Base-by-base conservation (phyloP, 306 rosid genomes). In the Cicer yamashitae region DNA sequence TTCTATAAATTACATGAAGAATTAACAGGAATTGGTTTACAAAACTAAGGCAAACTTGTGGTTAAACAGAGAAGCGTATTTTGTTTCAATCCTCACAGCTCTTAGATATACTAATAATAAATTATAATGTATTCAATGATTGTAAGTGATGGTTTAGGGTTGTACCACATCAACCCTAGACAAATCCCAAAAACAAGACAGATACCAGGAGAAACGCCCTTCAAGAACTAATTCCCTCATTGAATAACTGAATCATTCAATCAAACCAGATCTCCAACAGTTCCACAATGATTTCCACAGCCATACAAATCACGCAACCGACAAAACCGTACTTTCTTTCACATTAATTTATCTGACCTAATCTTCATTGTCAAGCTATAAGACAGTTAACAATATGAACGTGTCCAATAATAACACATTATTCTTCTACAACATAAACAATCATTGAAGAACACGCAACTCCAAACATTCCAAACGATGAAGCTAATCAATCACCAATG, bases 361-460 rank as follows among this genome's bases (percentile, higher is more conserved):
- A 70, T 22, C 8, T 70, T 20, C n/a, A 38, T 13, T 17, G 0
- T 59, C 62, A 18, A 61, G 14, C 41, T 44, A 67, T 45, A 66
- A 37, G 39, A 66, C 48, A 40, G 34, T 13, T 7, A 67, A 40
- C 71, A 40, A 4, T 53, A 15, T 43, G 37, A 80, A 74, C 14
- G 14, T 43, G 44, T 43, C 61, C 40, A 45, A 58, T 50, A 48
- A 46, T 50, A 48, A 45, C 62, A 57, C 11, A 59, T n/a, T 25
- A 25, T 53, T 53, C 47, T 20, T 59, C 73, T 13, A 73, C 59
- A 71, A 53, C 69, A 7, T 47, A 8, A 81, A 2, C 53, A 70
- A 13, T 40, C 8, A 63, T 53, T 8, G 60, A 46, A 58, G 18
- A 46, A 40, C 18, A 47, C 64, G 18, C 22, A 52, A 47, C 52